Conservation (phyloP, 257 asterid species). For the Lithospermum erythrorhizon region DNA sequence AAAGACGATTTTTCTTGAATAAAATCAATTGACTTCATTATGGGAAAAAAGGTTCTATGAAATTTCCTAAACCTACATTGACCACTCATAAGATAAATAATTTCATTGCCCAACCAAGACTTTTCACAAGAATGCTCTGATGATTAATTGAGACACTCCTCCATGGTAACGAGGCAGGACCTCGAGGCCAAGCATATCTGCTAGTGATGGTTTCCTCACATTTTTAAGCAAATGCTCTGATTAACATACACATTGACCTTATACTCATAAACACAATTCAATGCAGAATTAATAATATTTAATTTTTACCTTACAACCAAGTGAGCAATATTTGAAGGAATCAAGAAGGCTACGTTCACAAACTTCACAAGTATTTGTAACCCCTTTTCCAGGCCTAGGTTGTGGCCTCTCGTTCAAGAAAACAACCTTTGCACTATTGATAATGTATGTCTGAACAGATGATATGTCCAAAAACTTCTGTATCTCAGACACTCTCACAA, state of each 20-base stretch:
- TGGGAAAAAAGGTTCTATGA: neutral
- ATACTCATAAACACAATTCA: neutral
- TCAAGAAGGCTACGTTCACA: slow-evolving; percentile 81
- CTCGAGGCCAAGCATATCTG: too few species aligned
- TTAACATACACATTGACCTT: too few species aligned
- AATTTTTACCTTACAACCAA: slow-evolving; percentile 68
- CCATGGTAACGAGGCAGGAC: too few species aligned
- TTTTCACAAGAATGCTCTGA: neutral
- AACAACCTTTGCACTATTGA: slow-evolving; percentile 80
- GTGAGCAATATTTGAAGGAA: slow-evolving; percentile 78
- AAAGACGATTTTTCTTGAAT: neutral
- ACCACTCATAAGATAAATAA: slow-evolving; percentile 3
- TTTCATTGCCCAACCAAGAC: neutral
- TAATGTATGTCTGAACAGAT: slow-evolving; percentile 65
- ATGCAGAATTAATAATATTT: too few species aligned
- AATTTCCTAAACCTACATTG: slow-evolving; percentile 6
- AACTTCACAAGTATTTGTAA: slow-evolving; percentile 69
- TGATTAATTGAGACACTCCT: too few species aligned
- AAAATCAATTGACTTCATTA: neutral
- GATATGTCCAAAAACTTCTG: slow-evolving; percentile 67
- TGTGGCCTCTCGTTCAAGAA: slow-evolving; percentile 82
- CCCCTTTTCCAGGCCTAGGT: slow-evolving; percentile 85
- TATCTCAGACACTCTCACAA: slow-evolving; percentile 65
- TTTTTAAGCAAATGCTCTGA: too few species aligned
- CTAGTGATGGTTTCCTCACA: too few species aligned